A percentile compares a stretch with the other conserved stretches of the same genome.
Conservation (phyloP, 305 asterid species). For the Fraxinus baroniana region DNA sequence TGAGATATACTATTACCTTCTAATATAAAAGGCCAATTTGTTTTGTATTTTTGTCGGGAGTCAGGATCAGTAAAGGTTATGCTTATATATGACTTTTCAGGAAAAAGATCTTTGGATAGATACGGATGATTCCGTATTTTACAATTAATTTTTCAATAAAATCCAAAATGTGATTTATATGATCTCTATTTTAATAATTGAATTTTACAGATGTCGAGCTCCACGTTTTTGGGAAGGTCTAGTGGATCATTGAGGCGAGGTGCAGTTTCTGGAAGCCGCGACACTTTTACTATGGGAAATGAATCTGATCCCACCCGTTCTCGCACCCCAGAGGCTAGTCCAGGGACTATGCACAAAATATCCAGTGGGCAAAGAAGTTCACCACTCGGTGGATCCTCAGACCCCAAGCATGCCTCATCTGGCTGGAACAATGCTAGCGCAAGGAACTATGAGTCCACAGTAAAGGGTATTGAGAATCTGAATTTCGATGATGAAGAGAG, state of each 20-base stretch:
- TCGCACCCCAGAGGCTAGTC: constrained; percentile 73
- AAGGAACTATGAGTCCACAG: constrained; percentile 62
- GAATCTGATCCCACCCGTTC: constrained; percentile 64
- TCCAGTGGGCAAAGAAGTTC: constrained; percentile 63
- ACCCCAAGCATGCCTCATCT: constrained; percentile 50
- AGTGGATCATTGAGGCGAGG: constrained; percentile 76
- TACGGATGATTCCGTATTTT: not conserved
- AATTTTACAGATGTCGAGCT: constrained; percentile 40
- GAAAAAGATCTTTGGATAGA: not conserved
- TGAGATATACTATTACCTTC: not conserved
- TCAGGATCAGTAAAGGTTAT: not conserved
- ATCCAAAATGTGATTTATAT: not conserved
- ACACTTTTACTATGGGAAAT: constrained; percentile 52
- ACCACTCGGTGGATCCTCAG: constrained; percentile 65
- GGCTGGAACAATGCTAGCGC: constrained; percentile 42
- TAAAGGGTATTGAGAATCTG: constrained; percentile 73
- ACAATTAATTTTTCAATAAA: not conserved
- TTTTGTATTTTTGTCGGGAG: not conserved
- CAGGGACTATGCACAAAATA: constrained; percentile 50
- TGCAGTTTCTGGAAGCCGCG: constrained; percentile 68
- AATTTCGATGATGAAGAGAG: constrained; percentile 67
- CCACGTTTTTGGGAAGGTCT: constrained; percentile 45
- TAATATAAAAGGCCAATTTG: not conserved
- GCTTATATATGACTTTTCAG: not conserved
- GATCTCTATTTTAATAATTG: not conserved